Conservation (phyloP, 805 yeast species). For the Ogataea methylovora region DNA sequence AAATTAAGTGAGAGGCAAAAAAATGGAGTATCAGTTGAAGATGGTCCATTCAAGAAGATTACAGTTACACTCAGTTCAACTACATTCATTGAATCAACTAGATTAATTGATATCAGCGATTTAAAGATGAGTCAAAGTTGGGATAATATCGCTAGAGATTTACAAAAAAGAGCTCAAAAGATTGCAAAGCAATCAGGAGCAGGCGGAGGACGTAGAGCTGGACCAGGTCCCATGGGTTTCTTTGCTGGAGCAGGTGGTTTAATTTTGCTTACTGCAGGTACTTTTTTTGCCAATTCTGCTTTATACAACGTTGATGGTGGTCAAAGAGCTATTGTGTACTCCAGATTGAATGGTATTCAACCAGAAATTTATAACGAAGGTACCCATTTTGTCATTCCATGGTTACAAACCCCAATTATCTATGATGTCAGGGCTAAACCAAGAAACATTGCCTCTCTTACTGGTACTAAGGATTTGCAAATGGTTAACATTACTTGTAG, state of each 20-base stretch:
- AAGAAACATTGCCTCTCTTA: constrained; percentile 88
- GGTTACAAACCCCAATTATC: constrained; percentile 88
- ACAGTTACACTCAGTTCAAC: no score
- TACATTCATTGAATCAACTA: no score
- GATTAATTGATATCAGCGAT: no score
- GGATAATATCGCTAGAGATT: constrained; percentile 42
- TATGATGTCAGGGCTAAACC: constrained; percentile 98
- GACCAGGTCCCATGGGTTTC: constrained; percentile 39
- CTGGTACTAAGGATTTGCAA: constrained; percentile 97
- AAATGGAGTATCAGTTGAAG: no score
- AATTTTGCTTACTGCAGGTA: constrained; percentile 50
- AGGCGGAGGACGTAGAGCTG: constrained; percentile 19
- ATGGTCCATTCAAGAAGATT: no score
- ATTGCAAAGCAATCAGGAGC: constrained; percentile 28
- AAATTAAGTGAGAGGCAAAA: no score
- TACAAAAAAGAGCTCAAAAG: constrained; percentile 37
- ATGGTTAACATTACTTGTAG: constrained; percentile 99
- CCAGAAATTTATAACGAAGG: constrained; percentile 85
- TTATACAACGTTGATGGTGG: constrained; percentile 95
- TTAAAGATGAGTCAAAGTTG: constrained; percentile 38
- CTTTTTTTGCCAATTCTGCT: constrained; percentile 44
- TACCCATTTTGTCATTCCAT: constrained; percentile 89
- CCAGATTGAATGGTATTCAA: constrained; percentile 79
- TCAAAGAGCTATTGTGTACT: constrained; percentile 92
- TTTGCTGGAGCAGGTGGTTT: constrained; percentile 62